Conservation (phyloP, 2,329 filamentous ascomycete genomes). For the Mycogone perniciosa region DNA sequence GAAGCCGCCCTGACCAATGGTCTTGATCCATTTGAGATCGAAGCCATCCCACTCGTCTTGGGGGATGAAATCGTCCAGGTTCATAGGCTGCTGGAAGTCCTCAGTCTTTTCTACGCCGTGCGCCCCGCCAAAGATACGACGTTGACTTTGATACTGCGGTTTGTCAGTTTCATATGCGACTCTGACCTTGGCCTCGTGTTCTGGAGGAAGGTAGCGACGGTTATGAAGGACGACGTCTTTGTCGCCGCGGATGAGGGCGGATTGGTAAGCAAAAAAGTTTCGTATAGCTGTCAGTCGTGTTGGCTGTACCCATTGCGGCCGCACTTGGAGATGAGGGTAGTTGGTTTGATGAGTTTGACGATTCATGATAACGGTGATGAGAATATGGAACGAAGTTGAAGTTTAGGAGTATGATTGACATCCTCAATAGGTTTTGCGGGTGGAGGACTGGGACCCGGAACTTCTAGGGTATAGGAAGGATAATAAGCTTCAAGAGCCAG, state of each 20-base stretch:
- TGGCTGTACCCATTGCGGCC: neutral
- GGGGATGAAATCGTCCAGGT: neutral
- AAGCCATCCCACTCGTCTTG: constrained; percentile 13
- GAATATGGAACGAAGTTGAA: too few relatives aligned
- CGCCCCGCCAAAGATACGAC: too few relatives aligned
- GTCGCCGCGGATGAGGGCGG: constrained; percentile 13
- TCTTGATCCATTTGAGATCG: constrained; percentile 11
- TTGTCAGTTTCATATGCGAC: neutral
- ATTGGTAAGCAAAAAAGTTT: constrained; percentile 6
- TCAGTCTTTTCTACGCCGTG: neutral
- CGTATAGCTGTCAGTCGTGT: neutral
- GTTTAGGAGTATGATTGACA: too few relatives aligned
- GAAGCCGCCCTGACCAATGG: constrained; percentile 13
- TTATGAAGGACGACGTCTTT: constrained; percentile 10
- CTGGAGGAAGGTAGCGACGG: neutral
- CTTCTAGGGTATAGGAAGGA: too few relatives aligned
- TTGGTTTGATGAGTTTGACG: neutral
- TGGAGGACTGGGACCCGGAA: too few relatives aligned
- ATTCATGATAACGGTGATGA: too few relatives aligned
- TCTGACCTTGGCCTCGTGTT: neutral
- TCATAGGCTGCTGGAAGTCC: neutral
- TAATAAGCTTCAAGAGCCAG: too few relatives aligned
- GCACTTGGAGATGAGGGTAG: constrained; percentile 4
- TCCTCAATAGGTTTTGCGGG: too few relatives aligned
- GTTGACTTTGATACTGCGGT: neutral